Evolutionary conservation across 331 rosid genomes (phyloP), one percentile per base, ranked within the genome.

Genomic region (Malus hybrid): DNA sequence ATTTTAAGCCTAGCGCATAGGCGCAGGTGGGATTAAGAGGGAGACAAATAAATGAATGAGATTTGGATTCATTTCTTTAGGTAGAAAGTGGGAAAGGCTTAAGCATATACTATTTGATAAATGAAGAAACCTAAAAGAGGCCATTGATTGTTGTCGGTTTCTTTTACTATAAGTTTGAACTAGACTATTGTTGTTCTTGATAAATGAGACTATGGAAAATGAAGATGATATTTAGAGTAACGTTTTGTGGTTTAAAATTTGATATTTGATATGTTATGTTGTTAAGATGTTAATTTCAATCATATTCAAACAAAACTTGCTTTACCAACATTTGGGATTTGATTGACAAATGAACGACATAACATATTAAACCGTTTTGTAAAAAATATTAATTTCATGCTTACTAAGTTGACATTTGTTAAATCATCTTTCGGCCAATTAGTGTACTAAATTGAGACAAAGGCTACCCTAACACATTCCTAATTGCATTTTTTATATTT

Each of bases 61-160:
- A 85, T 88, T 82, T 72, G 57, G 9, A 18, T 52, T 52, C 57
- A 16, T 60, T 79, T 73, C 78, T 67, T 50, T 80, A 72, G 72
- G 52, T 55, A 14, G 78, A 67, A 52, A 62, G 81, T 67, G 77
- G 32, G 44, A 81, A 69, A 79, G 77, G 76, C 70, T 52, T 82
- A 22, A 82, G 73, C 83, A 85, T 81, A 70, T 77, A 18, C 52
- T 68, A 31, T 14, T 39, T 29, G 73, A n/a, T 69, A 31, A 32
- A 24, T 9, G 44, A 62, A 70, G 75, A 79, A 77, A 66, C 65
- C 61, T 50, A 46, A 83, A 76, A 77, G 85, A 73, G 67, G 67
- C 74, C 52, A 81, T 70, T 36, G 64, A 73, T 75, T 60, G 7
- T 65, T 56, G 27, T 73, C 32, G 69, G 71, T 66, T 70, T 61